phyloP scores from a whole-genome alignment of 805 yeast genomes.

The Myxozyma kluyveri region DNA sequence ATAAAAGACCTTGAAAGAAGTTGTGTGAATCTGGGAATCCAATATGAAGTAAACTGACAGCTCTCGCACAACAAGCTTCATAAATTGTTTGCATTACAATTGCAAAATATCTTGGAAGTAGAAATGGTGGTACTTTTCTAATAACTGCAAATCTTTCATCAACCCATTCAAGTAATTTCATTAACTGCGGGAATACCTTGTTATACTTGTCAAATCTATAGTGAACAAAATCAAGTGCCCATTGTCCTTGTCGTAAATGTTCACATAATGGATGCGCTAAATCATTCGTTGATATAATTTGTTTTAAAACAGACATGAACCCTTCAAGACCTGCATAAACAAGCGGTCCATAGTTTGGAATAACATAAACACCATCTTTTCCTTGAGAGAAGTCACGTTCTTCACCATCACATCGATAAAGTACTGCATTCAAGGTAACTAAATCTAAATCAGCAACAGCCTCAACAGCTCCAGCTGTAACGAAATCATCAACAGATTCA shows the following conservation, averaged over 20 bases:
- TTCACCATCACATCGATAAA: conserved; percentile 80
- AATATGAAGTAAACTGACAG: conserved; percentile 54
- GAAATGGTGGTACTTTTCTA: conserved; percentile 66
- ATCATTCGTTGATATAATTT: conserved; percentile 65
- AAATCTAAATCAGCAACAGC: conserved; percentile 63
- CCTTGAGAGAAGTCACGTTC: conserved; percentile 81
- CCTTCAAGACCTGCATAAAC: conserved; percentile 93
- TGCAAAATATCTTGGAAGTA: conserved; percentile 85
- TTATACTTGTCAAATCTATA: conserved; percentile 58
- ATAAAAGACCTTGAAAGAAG: conserved; percentile 74
- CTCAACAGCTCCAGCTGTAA: conserved; percentile 66
- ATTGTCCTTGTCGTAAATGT: conserved; percentile 75
- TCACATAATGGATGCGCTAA: conserved; percentile 80
- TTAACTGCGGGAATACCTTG: conserved; percentile 48
- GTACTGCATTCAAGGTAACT: conserved; percentile 67
- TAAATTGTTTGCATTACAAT: conserved; percentile 78
- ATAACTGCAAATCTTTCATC: conserved; percentile 60
- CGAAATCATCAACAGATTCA: conserved; percentile 57
- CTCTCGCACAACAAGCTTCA: conserved; percentile 71
- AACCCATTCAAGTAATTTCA: conserved; percentile 68
- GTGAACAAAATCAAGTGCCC: conserved; percentile 83
- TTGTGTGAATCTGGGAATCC: conserved; percentile 54
- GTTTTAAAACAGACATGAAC: conserved; percentile 69
- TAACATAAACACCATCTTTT: conserved; percentile 63
- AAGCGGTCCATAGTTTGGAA: conserved; percentile 71